Evolutionary conservation across 176 grass and related monocot genomes (phyloP), one percentile per base, ranked within the genome.

Genomic region (Raddia distichophylla): DNA sequence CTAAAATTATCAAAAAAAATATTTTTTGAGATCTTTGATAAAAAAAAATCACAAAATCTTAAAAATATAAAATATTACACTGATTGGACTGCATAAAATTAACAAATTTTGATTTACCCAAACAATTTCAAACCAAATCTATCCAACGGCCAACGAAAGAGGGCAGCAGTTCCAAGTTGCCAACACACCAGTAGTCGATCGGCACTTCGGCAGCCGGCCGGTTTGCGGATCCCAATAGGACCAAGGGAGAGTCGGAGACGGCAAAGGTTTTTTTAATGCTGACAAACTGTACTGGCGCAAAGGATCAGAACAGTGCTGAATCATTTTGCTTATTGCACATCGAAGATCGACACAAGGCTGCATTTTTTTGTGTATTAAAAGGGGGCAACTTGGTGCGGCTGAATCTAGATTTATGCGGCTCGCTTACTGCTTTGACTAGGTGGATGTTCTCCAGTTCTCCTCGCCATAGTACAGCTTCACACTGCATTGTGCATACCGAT

Each of bases 171-270:
- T 40, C 37, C 37, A 40, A 0, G 37, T 40, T 5, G 37, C 37
- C 37, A 40, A 40, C 37, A 40, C 10, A 72, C 65, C 73, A 8
- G 68, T 27, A 27, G 27, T 27, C 27, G 27, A 27, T 27, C 27
- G 27, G 27, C 27, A 27, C 27, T 27, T 27, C 27, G 27, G 71
- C 84, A 51, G 61, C 10, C 76, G 62, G 69, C 73, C 62, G 82
- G 72, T 76, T 76, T 71, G 14, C 62, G 42, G 45, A 67, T 86
- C 54, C 52, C 8, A 67, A 74, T 15, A 59, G 33, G 51, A 75
- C 49, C 55, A 69, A 43, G 32, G 11, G 32, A n/a, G n/a, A n/a
- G n/a, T n/a, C n/a, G 11, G 32, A n/a, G 35, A 35, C 16, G 17
- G 19, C 44, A 42, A 14, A 27, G 27, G 3, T 40, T 40, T 40